A percentile compares a stretch with the other conserved stretches of the same genome.
These are phyloP conservation scores for Daedaleopsis nitida DNA, from an alignment of 768 basidiomycete genomes.

Conservation along the genomic window DNA sequence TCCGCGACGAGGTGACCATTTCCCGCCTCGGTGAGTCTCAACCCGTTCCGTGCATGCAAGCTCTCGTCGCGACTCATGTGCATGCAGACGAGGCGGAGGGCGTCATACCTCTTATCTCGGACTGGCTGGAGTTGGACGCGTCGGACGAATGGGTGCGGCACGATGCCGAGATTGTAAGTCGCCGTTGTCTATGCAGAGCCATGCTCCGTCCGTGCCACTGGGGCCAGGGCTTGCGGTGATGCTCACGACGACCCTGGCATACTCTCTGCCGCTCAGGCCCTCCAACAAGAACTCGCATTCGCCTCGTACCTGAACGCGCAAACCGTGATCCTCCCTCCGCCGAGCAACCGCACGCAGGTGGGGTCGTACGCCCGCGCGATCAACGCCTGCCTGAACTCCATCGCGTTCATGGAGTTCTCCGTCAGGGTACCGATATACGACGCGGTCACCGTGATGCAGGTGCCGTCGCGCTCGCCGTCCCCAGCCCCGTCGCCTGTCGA, in stretches of 20 bases:
- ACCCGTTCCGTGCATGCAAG: background rate
- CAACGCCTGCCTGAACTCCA: constrained; percentile 70
- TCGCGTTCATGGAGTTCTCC: constrained; percentile 76
- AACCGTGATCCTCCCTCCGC: constrained; percentile 86
- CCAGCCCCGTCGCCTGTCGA: constrained; percentile 12
- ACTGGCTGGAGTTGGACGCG: constrained; percentile 96
- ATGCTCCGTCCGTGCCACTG: background rate
- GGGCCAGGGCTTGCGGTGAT: background rate
- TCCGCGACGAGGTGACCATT: constrained; percentile 84
- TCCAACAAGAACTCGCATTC: constrained; percentile 90
- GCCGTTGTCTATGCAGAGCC: constrained; percentile 2
- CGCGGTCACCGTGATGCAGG: constrained; percentile 55
- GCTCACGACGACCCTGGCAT: background rate
- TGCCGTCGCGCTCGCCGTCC: constrained; percentile 27
- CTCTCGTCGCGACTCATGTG: background rate
- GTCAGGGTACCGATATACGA: constrained; percentile 84
- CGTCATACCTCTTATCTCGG: constrained; percentile 77
- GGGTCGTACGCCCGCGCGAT: constrained; percentile 94
- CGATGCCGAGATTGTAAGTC: constrained; percentile 90
- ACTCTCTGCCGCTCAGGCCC: constrained; percentile 57
- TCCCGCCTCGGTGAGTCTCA: constrained; percentile 76
- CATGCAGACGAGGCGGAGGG: constrained; percentile 70
- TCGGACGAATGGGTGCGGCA: constrained; percentile 92
- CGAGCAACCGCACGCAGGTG: constrained; percentile 78
- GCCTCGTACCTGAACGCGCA: constrained; percentile 90